phyloP scores from a whole-genome alignment of 164 flowering plant species.

The Brasenia schreberi region DNA sequence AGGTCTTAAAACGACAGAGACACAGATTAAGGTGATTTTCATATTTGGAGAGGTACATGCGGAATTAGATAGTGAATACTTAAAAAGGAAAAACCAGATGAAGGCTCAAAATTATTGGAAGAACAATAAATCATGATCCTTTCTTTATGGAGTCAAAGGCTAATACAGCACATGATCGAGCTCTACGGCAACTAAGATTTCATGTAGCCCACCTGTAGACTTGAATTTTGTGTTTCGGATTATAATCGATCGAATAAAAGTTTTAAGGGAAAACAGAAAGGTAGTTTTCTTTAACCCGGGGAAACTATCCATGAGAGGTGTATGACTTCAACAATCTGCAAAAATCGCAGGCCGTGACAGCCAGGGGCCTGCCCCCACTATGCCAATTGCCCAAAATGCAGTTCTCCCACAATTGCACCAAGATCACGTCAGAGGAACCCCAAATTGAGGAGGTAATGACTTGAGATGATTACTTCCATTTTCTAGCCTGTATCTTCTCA shows the following conservation, averaged over 20 bases:
- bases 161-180: too few species aligned
- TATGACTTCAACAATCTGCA: neutral
- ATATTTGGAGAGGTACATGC: too few species aligned
- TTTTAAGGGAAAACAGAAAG: too few species aligned
- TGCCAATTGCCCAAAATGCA: neutral
- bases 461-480: neutral
- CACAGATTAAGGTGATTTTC: too few species aligned
- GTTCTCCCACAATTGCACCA: neutral
- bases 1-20: too few species aligned
- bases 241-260: neutral
- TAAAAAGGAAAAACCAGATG: too few species aligned
- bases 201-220: neutral
- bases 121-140: too few species aligned
- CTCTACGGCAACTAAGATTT: too few species aligned
- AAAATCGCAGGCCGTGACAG: neutral
- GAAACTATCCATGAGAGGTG: neutral
- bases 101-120: too few species aligned
- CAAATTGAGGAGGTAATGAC: neutral
- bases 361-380: too few species aligned
- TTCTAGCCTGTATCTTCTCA: conserved; percentile 75
- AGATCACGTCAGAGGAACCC: neutral
- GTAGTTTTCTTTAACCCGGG: neutral
- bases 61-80: too few species aligned
- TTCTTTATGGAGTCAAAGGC: too few species aligned
- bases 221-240: neutral